Evolutionary conservation across 2,329 filamentous ascomycete genomes (phyloP), one percentile per base, ranked within the genome.

Genomic region (Fusarium temperatum): DNA sequence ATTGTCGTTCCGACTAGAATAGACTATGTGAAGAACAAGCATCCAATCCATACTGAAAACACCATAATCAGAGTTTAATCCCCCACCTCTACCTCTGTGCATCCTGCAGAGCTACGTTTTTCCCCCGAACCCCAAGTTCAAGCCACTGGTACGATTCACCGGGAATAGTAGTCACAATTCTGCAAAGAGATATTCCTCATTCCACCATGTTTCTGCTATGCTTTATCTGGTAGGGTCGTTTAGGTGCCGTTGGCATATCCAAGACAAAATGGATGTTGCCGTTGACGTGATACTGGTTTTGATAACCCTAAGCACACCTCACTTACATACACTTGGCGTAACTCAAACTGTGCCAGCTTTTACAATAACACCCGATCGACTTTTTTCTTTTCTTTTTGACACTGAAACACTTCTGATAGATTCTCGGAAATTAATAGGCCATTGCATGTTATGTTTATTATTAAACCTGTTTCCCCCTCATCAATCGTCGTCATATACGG

Each of bases 81-180:
- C 28, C 35, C 35, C 50, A 57, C 47, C 36, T 30, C 41, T 35
- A 54, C 47, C 35, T 28, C 28, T n/a, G 66, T 57, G 66, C 54
- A 66, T 17, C 32, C 35, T 60, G n/a, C 57, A 71, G 66, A 73
- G 57, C 57, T 70, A 73, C 71, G 58, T 38, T 67, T 66, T 63
- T 58, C n/a, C 48, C 53, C 70, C 59, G 61, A 73, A 51, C 54
- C 59, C 42, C 32, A 53, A 64, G 20, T n/a, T 20, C 38, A 63
- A 74, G 70, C 71, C 71, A 64, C 71, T 74, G 57, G 63, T 64
- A 59, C 54, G 71, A 68, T 68, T 64, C 54, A 51, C 59, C 47
- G 39, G 58, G 63, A 54, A 42, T 30, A 22, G 44, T 42, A 61
- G 55, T 47, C 71, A 72, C 48, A 58, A 45, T 24, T 64, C 45